These are phyloP conservation scores for Halophytophthora batemanensis DNA, from an alignment of 352 stramenopile species.

Conservation along the genomic window DNA sequence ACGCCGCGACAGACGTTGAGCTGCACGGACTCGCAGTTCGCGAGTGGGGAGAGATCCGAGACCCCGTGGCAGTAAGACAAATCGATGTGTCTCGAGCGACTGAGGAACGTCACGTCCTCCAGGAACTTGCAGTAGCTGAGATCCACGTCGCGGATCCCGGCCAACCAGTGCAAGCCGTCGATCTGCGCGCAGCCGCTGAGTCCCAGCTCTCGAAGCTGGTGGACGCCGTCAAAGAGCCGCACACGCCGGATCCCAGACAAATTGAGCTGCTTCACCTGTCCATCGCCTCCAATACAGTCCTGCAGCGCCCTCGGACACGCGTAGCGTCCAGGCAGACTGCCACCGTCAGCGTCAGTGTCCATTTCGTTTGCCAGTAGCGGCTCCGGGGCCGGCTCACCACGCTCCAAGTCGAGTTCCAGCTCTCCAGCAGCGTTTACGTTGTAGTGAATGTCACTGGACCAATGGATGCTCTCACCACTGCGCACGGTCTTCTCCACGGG, in stretches of 20 bases:
- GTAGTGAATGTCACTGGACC: slow-evolving; percentile 35
- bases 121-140: slow-evolving; percentile 67
- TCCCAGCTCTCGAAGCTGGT: slow-evolving; percentile 41
- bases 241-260: slow-evolving; percentile 49
- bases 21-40: slow-evolving; percentile 43
- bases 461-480: slow-evolving; percentile 3
- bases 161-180: slow-evolving; percentile 38
- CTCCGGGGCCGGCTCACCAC: slow-evolving; percentile 20
- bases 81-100: slow-evolving; percentile 36
- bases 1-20: slow-evolving; percentile 64
- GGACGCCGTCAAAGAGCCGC: slow-evolving; percentile 50
- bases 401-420: slow-evolving; percentile 19
- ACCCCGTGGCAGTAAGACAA: slow-evolving; percentile 71
- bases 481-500: slow-evolving; percentile 23
- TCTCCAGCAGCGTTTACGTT: slow-evolving; percentile 25
- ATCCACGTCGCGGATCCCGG: slow-evolving; percentile 44
- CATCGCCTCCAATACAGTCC: slow-evolving; percentile 17
- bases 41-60: slow-evolving; percentile 40
- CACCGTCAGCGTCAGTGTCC: slow-evolving; percentile 19
- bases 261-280: slow-evolving; percentile 38
- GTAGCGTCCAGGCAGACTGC: slow-evolving; percentile 24
- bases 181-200: slow-evolving; percentile 58
- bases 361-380: slow-evolving; percentile 7
- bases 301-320: slow-evolving; percentile 31
- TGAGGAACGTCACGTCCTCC: slow-evolving; percentile 44